phyloP scores from a whole-genome alignment of 768 basidiomycete species.

The Auricularia heimuer region DNA sequence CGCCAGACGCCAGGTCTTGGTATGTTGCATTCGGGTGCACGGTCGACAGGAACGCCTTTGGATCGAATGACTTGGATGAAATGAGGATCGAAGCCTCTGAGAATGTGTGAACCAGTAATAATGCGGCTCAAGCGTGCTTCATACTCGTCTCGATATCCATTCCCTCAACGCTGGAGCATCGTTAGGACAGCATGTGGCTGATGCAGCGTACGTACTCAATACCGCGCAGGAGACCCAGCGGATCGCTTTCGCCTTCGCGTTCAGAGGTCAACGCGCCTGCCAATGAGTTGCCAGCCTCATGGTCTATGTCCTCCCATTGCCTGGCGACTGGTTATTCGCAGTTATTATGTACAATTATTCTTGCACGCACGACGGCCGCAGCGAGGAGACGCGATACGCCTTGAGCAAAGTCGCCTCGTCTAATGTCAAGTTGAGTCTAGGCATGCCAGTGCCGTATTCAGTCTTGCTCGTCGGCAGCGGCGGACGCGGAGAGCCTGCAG shows the following conservation, averaged over 20 bases:
- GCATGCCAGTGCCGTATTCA: slow-evolving; percentile 27
- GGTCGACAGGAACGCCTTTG: slow-evolving; percentile 82
- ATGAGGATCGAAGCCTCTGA: slow-evolving; percentile 75
- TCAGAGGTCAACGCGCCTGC: slow-evolving; percentile 57
- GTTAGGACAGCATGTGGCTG: slow-evolving; percentile 6
- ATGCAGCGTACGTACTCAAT: not conserved
- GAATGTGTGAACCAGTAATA: not conserved
- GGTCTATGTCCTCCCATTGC: slow-evolving; percentile 84
- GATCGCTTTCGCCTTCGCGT: slow-evolving; percentile 53
- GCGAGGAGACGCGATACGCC: slow-evolving; percentile 72
- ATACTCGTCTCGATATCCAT: slow-evolving; percentile 74
- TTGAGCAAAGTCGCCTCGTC: slow-evolving; percentile 82
- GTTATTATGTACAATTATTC: not conserved
- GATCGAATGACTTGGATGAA: slow-evolving; percentile 91
- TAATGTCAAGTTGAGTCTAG: slow-evolving; percentile 54
- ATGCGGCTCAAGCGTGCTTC: slow-evolving; percentile 19
- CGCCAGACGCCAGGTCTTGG: slow-evolving; percentile 77
- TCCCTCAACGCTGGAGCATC: slow-evolving; percentile 40
- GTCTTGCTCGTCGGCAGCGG: not conserved
- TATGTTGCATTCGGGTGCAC: slow-evolving; percentile 94
- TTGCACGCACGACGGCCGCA: slow-evolving; percentile 56
- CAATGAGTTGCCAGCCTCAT: slow-evolving; percentile 69
- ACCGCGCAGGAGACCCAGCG: slow-evolving; percentile 55
- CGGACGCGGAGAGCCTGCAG: no score
- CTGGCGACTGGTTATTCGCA: slow-evolving; percentile 26